These are phyloP conservation scores for Pezicula radicicola DNA, from an alignment of 2,329 filamentous ascomycete species.

Conservation along the genomic window DNA sequence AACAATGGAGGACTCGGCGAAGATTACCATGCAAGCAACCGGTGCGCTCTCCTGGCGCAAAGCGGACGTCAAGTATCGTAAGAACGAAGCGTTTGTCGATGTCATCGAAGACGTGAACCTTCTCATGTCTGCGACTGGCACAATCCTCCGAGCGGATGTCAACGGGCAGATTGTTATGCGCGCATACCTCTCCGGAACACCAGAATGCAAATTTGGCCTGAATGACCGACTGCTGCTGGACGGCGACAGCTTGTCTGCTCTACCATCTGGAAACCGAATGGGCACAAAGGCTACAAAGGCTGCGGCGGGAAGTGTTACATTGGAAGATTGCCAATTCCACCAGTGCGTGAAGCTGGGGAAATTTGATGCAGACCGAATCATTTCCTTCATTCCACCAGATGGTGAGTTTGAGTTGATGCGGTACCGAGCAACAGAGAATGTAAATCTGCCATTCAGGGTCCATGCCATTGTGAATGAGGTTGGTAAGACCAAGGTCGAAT, in stretches of 20 bases:
- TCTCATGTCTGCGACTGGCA: conserved; percentile 96
- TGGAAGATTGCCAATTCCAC: conserved; percentile 98
- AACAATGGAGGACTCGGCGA: conserved; percentile 86
- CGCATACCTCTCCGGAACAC: conserved; percentile 92
- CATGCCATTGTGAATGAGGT: conserved; percentile 98
- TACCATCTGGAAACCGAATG: conserved; percentile 72
- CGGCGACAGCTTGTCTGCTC: conserved; percentile 60
- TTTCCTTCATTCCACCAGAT: conserved; percentile 94
- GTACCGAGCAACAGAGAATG: conserved; percentile 96
- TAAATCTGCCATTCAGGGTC: conserved; percentile 97
- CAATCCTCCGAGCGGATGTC: conserved; percentile 91
- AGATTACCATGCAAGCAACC: conserved; percentile 99
- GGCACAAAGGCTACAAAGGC: conserved; percentile 91
- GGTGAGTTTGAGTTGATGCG: conserved; percentile 99
- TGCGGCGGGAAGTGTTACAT: conserved; percentile 88
- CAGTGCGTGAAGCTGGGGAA: conserved; percentile 97
- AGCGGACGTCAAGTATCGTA: conserved; percentile 97
- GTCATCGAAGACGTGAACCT: conserved; percentile 99
- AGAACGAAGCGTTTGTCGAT: conserved; percentile 99
- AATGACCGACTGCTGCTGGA: conserved; percentile 95
- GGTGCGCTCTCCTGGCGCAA: conserved; percentile 96
- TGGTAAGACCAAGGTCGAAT: conserved; percentile 96
- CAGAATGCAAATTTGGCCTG: conserved; percentile 97
- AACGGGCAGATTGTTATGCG: conserved; percentile 98
- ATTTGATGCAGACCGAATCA: conserved; percentile 94